Base-by-base conservation (phyloP, 495 filamentous ascomycete species). In the Opeltia flavorubescens region DNA sequence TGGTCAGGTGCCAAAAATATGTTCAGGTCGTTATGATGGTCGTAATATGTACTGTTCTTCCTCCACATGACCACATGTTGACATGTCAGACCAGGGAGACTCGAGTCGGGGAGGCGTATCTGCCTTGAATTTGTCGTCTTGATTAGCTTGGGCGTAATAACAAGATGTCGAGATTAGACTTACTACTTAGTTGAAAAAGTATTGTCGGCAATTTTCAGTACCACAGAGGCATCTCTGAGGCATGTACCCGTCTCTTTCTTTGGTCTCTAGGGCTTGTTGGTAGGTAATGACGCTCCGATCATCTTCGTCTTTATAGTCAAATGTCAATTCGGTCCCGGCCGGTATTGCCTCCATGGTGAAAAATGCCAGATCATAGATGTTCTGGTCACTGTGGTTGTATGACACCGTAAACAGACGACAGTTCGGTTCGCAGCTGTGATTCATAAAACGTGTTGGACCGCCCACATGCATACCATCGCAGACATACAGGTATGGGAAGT, bases 281-380 rank as follows among this genome's bases (percentile, higher is more conserved):
- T 47, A 49, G 38, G 60, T 41, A 24, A 58, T 59, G 21, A 63
- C 66, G 3, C 70, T 64, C 5, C 66, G 55, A 2, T 71, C 72
- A 39, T 78, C 76, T 40, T 78, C 74, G 29, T 64, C 62, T 8
- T 77, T 73, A 52, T 96, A 96, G 54, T 94, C 86, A 46, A 96
- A 95, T 0, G 84, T 93, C 9, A 96, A 54, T 57, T 96, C 89
- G 5, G 77, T 79, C 2, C 68, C 70, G 1, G 76, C 69, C 0
- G 69, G 64, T 24, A 98, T 86, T 28, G 84, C 76, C 7, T 70
- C 58, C 5, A 77, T 63, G 0, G 89, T 83, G 51, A 98, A 98
- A 50, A 95, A 79, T 0, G 86, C 89, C 2, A 98, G 64, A 48
- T 95, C 82, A 55, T 95, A 94, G 9, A 95, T 66, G 12, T 73